phyloP scores from a whole-genome alignment of 1,284 basidiomycete genomes.

The Pseudozyma sp. region DNA sequence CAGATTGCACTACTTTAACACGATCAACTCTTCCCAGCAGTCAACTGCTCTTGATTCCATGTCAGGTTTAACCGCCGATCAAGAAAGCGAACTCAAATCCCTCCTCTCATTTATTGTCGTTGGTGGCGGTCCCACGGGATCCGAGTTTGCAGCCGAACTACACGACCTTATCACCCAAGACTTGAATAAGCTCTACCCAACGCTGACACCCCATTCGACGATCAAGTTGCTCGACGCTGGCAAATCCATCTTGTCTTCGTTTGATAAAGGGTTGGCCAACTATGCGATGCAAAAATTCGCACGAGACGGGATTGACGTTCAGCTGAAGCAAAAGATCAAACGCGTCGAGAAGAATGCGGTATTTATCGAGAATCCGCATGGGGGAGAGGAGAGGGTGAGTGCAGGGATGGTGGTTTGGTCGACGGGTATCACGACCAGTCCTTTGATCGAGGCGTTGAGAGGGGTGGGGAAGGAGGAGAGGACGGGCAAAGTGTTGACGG shows the following conservation, averaged over 20 bases:
- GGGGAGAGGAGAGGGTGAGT: background rate
- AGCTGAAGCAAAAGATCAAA: constrained; percentile 26
- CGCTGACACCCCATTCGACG: constrained; percentile 28
- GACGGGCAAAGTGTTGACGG: constrained; percentile 74
- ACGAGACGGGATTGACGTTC: constrained; percentile 36
- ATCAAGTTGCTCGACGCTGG: constrained; percentile 60
- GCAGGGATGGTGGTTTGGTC: constrained; percentile 83
- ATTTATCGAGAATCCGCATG: background rate
- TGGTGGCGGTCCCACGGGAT: constrained; percentile 55
- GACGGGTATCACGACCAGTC: constrained; percentile 83
- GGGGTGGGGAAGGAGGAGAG: constrained; percentile 76
- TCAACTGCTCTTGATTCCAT: too few species aligned
- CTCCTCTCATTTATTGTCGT: constrained; percentile 52
- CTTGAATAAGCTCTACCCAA: constrained; percentile 72
- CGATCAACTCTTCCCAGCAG: constrained; percentile 72
- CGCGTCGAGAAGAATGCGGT: constrained; percentile 34
- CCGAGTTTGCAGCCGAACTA: constrained; percentile 76
- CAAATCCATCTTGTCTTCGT: constrained; percentile 56
- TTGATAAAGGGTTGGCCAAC: constrained; percentile 57
- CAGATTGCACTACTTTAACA: background rate
- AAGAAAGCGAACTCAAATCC: constrained; percentile 35
- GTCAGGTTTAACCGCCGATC: constrained; percentile 76
- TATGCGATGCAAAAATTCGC: constrained; percentile 64
- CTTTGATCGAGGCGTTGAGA: constrained; percentile 76
- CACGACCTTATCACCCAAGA: constrained; percentile 79